Evolutionary conservation across 2,329 filamentous ascomycete genomes (phyloP).

Genomic region (Phialophora chinensis): DNA sequence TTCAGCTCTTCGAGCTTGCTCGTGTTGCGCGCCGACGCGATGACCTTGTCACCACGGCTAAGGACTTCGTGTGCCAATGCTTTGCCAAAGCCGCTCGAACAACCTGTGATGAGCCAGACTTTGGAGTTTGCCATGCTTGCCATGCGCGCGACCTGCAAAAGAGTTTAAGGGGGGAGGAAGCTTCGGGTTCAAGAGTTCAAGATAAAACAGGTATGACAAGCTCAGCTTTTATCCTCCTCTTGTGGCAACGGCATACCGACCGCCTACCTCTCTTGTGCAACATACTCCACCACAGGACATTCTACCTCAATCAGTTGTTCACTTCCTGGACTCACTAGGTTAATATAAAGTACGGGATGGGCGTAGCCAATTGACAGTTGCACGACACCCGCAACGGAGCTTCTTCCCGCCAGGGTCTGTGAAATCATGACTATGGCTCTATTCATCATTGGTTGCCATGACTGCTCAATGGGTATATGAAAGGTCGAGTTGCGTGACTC

Average conservation of each 20-base stretch:
- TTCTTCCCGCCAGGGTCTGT: not conserved
- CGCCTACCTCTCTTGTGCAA: not conserved
- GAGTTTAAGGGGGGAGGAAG: not conserved
- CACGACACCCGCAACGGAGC: not conserved
- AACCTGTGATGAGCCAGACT: conserved; percentile 48
- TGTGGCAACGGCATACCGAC: not conserved
- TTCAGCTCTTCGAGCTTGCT: conserved; percentile 41
- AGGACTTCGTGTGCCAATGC: conserved; percentile 42
- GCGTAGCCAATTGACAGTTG: not conserved
- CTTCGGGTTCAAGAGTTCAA: not conserved
- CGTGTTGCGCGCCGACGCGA: conserved; percentile 45
- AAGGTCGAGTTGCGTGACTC: not conserved
- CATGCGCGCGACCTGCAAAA: not conserved
- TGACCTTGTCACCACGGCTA: conserved; percentile 44
- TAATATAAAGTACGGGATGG: not conserved
- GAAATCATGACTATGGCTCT: not conserved
- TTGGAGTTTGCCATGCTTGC: not conserved
- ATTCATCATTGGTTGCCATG: not conserved
- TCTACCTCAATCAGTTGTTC: not conserved
- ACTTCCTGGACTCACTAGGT: not conserved
- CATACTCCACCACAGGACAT: not conserved
- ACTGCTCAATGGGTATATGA: not conserved
- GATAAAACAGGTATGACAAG: not conserved
- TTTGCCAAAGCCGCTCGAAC: conserved; percentile 45
- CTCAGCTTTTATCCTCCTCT: not conserved